Evolutionary conservation across 2,329 filamentous ascomycete genomes (phyloP).

Genomic region (Penicillium sp.): DNA sequence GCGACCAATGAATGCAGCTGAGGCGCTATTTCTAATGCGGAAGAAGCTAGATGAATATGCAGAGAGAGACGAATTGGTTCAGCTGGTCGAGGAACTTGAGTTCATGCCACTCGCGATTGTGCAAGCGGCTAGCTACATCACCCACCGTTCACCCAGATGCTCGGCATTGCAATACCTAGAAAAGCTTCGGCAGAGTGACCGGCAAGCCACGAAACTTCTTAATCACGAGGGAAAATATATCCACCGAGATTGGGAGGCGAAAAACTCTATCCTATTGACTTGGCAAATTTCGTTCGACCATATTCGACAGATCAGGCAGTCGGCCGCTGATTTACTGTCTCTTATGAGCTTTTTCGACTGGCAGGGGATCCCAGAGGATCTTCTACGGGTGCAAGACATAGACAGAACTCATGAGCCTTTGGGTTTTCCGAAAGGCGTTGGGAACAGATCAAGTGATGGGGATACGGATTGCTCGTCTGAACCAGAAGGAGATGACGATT

Average conservation of each 20-base stretch:
- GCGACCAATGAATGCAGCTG: conserved; percentile 29
- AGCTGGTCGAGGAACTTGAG: neutral
- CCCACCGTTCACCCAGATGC: neutral
- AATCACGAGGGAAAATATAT: neutral
- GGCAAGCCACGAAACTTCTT: neutral
- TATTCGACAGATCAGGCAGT: neutral
- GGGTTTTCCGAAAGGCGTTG: too few species aligned
- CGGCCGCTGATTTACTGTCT: neutral
- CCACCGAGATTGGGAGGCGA: neutral
- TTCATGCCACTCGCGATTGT: neutral
- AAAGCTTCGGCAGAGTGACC: neutral
- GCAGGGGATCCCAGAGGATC: neutral
- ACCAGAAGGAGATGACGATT: too few species aligned
- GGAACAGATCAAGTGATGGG: too few species aligned
- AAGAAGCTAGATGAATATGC: conserved; percentile 25
- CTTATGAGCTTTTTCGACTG: neutral
- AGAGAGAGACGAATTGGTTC: neutral
- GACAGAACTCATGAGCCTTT: too few species aligned
- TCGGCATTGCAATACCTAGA: neutral
- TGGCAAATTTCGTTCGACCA: neutral
- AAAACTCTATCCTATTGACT: neutral
- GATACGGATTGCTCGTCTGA: too few species aligned
- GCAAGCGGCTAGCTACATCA: neutral
- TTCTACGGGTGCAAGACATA: neutral
- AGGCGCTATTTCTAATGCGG: conserved; percentile 32